phyloP scores from a whole-genome alignment of 2,329 filamentous ascomycete genomes.

The Trichoderma aggressivum region DNA sequence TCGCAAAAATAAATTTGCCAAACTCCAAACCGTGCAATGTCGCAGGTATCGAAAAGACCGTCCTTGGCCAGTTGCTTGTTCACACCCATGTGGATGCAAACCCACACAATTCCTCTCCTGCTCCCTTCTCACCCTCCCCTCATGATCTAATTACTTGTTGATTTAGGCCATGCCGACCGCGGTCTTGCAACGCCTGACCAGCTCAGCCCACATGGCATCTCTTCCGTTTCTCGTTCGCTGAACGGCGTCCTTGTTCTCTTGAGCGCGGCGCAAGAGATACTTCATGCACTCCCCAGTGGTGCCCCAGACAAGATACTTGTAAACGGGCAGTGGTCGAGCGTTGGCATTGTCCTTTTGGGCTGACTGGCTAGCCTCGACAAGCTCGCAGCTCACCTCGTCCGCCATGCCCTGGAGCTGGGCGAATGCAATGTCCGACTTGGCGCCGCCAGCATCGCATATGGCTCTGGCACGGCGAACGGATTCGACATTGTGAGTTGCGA shows the following conservation, averaged over 20 bases:
- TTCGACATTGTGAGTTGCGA: constrained; percentile 79
- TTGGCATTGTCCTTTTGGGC: constrained; percentile 27
- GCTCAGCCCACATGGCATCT: constrained; percentile 60
- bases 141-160: background rate
- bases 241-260: constrained; percentile 73
- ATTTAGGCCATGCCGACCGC: constrained; percentile 37
- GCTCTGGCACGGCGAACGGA: constrained; percentile 60
- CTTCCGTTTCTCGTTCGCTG: constrained; percentile 59
- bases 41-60: background rate
- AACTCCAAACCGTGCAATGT: constrained; percentile 7
- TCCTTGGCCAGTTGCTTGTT: background rate
- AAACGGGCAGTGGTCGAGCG: constrained; percentile 52
- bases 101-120: background rate
- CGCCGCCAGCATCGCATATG: constrained; percentile 45
- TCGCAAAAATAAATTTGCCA: background rate
- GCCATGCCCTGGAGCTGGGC: constrained; percentile 93
- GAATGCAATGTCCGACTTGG: constrained; percentile 40
- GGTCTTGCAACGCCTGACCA: constrained; percentile 52
- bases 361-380: constrained; percentile 40
- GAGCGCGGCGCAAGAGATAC: constrained; percentile 60
- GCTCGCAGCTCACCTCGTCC: constrained; percentile 76
- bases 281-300: constrained; percentile 79
- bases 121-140: background rate
- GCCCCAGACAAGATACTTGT: constrained; percentile 69
- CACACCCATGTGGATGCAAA: background rate